Base-by-base conservation (phyloP, 495 filamentous ascomycete species). In the Wilcoxina mikolae region DNA sequence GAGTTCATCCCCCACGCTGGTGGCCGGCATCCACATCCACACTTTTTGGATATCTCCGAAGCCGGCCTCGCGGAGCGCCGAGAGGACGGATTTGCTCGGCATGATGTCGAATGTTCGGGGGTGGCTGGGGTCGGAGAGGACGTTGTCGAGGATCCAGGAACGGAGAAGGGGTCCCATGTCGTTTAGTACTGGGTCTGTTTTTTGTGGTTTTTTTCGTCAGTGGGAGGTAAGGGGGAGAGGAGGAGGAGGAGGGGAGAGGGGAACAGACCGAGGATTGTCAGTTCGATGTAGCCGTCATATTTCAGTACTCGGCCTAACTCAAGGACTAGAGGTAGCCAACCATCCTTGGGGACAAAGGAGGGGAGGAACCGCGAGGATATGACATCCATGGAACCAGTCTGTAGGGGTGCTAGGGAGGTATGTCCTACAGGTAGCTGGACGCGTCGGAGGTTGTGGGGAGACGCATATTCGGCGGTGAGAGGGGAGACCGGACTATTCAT, bases 21-120 rank as follows among this genome's bases (percentile, higher is more conserved):
- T 62, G 2, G 64, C 65, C 2, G 64, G 64, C 63, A 66, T 66
- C 64, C 64, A 66, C 53, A 65, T 56, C 60, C 60, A 59, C 23
- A 65, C 67, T 50, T 60, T 58, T 20, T 60, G 55, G 44, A 66
- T 58, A 33, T 66, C 64, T 23, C 25, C 22, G 18, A 62, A 66
- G 3, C 59, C 41, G 2, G 28, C 54, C 15, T 55, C 38, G 11
- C 46, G 41, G 9, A 66, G 51, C 2, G 51, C 52, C 15, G 48
- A 35, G 18, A 66, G 35, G 23, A 66, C 38, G 3, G 58, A 46
- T 46, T 62, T 63, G 10, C 28, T 58, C 0, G 63, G 64, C 25
- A 56, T 58, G 41, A 54, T 42, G 12, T 56, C 57, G 20, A 51
- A 53, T 4, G 26, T 49, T 10, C 47, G 27, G 3, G 35, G 57